Evolutionary conservation across 805 yeast genomes (phyloP), one percentile per base, ranked within the genome.

Genomic region (Metschnikowia proteae): DNA sequence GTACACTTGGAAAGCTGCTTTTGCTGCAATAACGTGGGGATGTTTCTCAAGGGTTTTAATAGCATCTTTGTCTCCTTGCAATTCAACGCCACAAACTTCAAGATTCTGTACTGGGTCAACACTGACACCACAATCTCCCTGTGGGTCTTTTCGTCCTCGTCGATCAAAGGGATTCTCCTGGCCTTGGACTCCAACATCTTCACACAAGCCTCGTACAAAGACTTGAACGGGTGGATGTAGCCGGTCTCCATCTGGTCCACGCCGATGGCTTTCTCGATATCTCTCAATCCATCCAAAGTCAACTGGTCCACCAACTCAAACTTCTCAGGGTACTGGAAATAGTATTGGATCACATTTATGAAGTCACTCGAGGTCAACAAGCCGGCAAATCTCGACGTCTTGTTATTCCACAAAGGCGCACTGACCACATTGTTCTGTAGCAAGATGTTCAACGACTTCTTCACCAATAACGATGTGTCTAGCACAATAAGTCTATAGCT

Each of bases 361-460:
- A 90, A 94, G 70, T 94, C 99, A 36, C 87, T 81, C 13, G 96
- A 83, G 3, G 98, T 94, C 59, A 94, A 74, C 53, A 94, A 78
- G 3, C 99, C 99, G 1, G 97, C 97, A 73, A 94, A 94, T 60
- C 86, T 78, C 11, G 96, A 86, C 11, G 87, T 82, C 61, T 85
- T 80, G 50, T 92, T 85, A 67, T 92, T 88, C 99, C 99, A 94
- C 45, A 94, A 73, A 3, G 99, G 99, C 4, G 98, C 98, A 47
- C 96, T 85, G 30, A 94, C 97, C 60, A 94, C 89, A 63, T 88
- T 88, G 66, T 94, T 94, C 64, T 94, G 98, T 45, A 94, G 74
- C 52, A 94, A 70, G 28, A 95, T 91, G 55, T 89, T 90, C 61
- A 94, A 75, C 4, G 97, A 87, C 64, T 92, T 89, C 68, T 92